Evolutionary conservation across 192 early-diverging fungal genomes (phyloP).

Genomic region (Cetraspora pellucida): DNA sequence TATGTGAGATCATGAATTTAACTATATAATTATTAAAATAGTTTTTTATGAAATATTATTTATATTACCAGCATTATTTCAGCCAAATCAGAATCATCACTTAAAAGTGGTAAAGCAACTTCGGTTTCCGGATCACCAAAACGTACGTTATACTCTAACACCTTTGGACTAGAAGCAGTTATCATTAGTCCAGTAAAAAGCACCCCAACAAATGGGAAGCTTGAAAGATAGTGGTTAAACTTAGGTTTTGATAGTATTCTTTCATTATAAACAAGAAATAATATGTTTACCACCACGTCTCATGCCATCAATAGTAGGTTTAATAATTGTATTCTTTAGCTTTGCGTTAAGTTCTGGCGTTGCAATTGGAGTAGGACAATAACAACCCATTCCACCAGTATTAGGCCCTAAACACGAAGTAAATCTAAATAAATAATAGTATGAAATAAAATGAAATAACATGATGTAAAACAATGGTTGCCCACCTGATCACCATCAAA

Average conservation of each 20-base stretch:
- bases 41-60: not conserved
- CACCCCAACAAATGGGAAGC: conserved; percentile 94
- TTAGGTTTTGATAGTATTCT: not conserved
- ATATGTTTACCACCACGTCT: conserved; percentile 70
- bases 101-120: conserved; percentile 88
- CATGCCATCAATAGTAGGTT: conserved; percentile 96
- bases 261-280: not conserved
- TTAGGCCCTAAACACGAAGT: conserved; percentile 70
- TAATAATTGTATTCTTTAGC: conserved; percentile 78
- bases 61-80: conserved; percentile 69
- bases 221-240: conserved; percentile 3
- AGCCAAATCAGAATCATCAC: conserved; percentile 80
- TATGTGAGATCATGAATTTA: too few relatives aligned
- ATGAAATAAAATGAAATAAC: not conserved
- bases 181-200: conserved; percentile 98
- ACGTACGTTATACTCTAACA: conserved; percentile 97
- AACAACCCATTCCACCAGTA: conserved; percentile 99
- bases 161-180: conserved; percentile 86
- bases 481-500: conserved; percentile 76
- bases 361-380: conserved; percentile 93
- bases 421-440: not conserved
- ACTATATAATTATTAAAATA: conserved; percentile 5
- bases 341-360: conserved; percentile 70
- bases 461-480: not conserved
- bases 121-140: conserved; percentile 99